Conservation (phyloP, 2,329 filamentous ascomycete genomes). For the Talaromyces sp. region DNA sequence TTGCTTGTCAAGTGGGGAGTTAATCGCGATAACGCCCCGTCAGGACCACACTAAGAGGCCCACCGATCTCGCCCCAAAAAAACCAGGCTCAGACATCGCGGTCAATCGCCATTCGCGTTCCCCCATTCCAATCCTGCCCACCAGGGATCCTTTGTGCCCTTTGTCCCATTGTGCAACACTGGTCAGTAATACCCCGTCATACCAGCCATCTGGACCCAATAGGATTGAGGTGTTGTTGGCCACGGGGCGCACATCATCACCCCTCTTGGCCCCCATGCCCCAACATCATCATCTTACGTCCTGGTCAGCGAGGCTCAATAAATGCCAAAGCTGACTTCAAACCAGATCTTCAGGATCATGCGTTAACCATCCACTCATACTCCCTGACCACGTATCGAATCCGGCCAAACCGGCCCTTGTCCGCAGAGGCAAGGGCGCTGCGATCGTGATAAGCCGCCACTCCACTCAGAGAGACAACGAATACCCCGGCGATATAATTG, state of each 20-base stretch:
- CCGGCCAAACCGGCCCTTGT: constrained; percentile 10
- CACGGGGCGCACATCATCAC: neutral
- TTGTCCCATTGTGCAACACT: constrained; percentile 11
- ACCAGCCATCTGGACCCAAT: neutral
- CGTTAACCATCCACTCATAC: constrained; percentile 13
- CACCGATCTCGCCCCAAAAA: constrained; percentile 23
- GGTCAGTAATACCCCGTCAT: constrained; percentile 12
- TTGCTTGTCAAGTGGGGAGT: constrained; percentile 5
- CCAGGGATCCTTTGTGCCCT: constrained; percentile 1
- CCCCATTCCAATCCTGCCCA: constrained; percentile 17
- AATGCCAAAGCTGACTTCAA: constrained; percentile 5
- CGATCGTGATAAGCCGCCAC: constrained; percentile 4
- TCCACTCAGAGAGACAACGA: neutral
- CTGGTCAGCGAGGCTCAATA: neutral
- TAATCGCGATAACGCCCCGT: constrained; percentile 21
- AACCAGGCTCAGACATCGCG: constrained; percentile 20
- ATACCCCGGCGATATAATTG: neutral
- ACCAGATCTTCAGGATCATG: constrained; percentile 17
- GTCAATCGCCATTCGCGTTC: constrained; percentile 5
- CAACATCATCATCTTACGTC: constrained; percentile 2
- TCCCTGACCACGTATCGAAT: constrained; percentile 11
- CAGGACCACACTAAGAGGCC: constrained; percentile 12
- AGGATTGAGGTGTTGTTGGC: neutral
- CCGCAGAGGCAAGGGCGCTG: constrained; percentile 13
- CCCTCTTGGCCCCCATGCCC: constrained; percentile 10